Percentiles rank a stretch among this genome's conserved stretches.
Evolutionary conservation across 2,329 filamentous ascomycete species (phyloP).

Genomic region (Stachybotrys echinatus): DNA sequence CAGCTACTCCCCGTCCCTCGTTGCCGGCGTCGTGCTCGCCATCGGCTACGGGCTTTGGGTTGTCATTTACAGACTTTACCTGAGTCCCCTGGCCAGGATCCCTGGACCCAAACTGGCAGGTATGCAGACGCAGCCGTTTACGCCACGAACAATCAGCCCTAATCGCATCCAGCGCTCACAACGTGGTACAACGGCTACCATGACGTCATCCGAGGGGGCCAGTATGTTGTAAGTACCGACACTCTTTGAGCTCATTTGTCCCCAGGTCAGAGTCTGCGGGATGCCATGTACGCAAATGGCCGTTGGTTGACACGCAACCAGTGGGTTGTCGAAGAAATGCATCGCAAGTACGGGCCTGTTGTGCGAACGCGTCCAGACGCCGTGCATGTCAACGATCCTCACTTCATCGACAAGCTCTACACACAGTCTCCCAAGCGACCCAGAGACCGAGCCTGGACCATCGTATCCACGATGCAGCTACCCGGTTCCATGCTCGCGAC

Average conservation of each 20-base stretch:
- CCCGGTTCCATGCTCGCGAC: conserved; percentile 17
- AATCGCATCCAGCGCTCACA: conserved; percentile 5
- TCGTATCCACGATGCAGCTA: neutral
- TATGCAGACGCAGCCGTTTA: neutral
- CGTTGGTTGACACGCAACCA: neutral
- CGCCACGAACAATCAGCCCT: neutral
- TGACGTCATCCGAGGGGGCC: conserved; percentile 9
- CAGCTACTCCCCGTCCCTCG: too few relatives aligned
- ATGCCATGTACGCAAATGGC: too few relatives aligned
- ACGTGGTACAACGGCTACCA: conserved; percentile 10
- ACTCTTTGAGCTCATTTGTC: too few relatives aligned
- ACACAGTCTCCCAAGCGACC: conserved; percentile 2
- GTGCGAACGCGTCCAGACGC: conserved; percentile 20
- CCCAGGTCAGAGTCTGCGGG: too few relatives aligned
- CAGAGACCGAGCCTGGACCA: conserved; percentile 7
- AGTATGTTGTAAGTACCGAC: conserved; percentile 5
- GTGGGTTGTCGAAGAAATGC: conserved; percentile 19
- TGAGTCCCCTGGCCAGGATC: conserved; percentile 13
- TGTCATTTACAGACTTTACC: conserved; percentile 13
- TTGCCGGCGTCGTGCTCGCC: neutral
- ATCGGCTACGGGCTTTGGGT: neutral
- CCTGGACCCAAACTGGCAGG: conserved; percentile 17
- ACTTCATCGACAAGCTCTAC: neutral
- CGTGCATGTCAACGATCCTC: conserved; percentile 19
- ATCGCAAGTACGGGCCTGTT: conserved; percentile 29